These are phyloP conservation scores for Cytospora paraplurivora DNA, from an alignment of 2,329 filamentous ascomycete species.

Conservation along the genomic window DNA sequence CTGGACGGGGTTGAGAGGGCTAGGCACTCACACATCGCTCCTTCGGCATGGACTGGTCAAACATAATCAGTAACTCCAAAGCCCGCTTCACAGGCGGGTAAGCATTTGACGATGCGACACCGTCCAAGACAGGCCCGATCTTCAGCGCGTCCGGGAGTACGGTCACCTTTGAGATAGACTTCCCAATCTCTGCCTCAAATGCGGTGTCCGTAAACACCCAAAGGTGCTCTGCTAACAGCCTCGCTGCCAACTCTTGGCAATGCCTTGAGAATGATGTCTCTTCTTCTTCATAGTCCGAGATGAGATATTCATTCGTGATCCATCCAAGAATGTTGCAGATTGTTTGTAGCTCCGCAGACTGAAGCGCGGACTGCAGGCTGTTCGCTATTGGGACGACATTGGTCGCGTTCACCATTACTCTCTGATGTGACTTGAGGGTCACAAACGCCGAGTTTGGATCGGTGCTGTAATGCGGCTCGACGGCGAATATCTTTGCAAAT, in stretches of 20 bases:
- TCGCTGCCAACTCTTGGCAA: conserved; percentile 58
- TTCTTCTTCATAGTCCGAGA: conserved; percentile 59
- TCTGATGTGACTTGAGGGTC: conserved; percentile 51
- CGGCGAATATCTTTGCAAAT: conserved; percentile 57
- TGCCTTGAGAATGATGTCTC: conserved; percentile 54
- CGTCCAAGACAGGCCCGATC: conserved; percentile 52
- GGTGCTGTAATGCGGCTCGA: conserved; percentile 56
- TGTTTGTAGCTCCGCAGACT: conserved; percentile 49
- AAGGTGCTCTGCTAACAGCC: conserved; percentile 57
- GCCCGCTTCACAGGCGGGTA: conserved; percentile 61
- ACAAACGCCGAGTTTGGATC: conserved; percentile 54
- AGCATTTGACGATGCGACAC: conserved; percentile 57
- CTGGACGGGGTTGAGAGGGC: not conserved
- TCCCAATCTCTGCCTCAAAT: conserved; percentile 59
- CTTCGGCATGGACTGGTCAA: conserved; percentile 66
- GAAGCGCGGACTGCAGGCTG: conserved; percentile 52
- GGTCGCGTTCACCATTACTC: conserved; percentile 54
- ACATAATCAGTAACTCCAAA: conserved; percentile 60
- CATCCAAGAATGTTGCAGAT: conserved; percentile 60
- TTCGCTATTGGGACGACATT: conserved; percentile 56
- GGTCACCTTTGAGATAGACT: conserved; percentile 53
- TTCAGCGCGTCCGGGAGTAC: conserved; percentile 52
- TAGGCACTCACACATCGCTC: conserved; percentile 57
- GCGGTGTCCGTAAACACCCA: conserved; percentile 58
- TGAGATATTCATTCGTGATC: conserved; percentile 60